phyloP scores from a whole-genome alignment of 768 basidiomycete species.

The Daedaleopsis sinensis region DNA sequence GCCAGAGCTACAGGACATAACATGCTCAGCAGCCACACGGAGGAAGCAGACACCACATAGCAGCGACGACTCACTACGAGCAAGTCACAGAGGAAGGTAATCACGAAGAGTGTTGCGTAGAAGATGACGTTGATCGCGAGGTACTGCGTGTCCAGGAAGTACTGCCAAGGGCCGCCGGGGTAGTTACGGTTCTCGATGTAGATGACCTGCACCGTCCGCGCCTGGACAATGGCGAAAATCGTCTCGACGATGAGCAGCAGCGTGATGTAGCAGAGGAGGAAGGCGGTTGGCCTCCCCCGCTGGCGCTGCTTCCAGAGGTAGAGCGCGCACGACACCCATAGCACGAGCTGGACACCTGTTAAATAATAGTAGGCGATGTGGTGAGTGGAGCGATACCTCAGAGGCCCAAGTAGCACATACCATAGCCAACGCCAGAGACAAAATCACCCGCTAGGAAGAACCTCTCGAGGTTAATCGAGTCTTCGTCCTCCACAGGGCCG shows the following conservation, averaged over 20 bases:
- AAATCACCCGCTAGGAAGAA: slow-evolving; percentile 6
- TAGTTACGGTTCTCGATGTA: slow-evolving; percentile 26
- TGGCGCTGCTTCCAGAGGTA: slow-evolving; percentile 41
- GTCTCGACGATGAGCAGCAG: slow-evolving; percentile 40
- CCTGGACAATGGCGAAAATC: slow-evolving; percentile 41
- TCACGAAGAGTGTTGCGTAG: slow-evolving; percentile 42
- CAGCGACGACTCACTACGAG: slow-evolving; percentile 37
- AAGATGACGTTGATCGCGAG: slow-evolving; percentile 44
- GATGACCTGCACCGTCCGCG: slow-evolving; percentile 33
- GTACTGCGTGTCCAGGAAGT: slow-evolving; percentile 43
- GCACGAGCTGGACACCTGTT: slow-evolving; percentile 41
- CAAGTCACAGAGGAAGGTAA: slow-evolving; percentile 45
- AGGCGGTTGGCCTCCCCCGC: slow-evolving; percentile 28
- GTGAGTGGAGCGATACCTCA: no score
- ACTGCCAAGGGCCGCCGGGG: slow-evolving; percentile 43
- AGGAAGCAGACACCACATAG: background rate
- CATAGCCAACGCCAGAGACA: slow-evolving; percentile 1
- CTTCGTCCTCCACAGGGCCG: background rate
- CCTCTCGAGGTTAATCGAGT: background rate
- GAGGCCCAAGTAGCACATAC: background rate
- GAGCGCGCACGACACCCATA: slow-evolving; percentile 38
- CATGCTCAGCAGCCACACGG: background rate
- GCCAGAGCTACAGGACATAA: slow-evolving; percentile 39
- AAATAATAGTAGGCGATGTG: no score
- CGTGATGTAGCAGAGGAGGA: slow-evolving; percentile 43